Percentiles rank a stretch among this genome's conserved stretches.
Evolutionary conservation across 306 rosid genomes (phyloP).

Genomic region (Prunus salicina): DNA sequence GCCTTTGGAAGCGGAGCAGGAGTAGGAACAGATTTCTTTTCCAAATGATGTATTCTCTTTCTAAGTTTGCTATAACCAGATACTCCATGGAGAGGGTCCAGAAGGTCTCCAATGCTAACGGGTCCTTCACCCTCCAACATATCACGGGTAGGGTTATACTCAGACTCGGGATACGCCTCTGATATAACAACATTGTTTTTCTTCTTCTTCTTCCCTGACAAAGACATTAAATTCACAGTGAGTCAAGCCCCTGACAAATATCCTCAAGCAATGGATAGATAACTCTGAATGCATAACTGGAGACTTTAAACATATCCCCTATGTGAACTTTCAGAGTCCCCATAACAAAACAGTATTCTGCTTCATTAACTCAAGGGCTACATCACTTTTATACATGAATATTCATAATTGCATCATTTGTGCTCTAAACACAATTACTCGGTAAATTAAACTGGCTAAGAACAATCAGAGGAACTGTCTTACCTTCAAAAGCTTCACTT

Average conservation of each 20-base stretch:
- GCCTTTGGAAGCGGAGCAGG: constrained; percentile 67
- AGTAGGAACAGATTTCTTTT: constrained; percentile 42
- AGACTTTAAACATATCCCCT: background rate
- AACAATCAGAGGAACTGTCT: background rate
- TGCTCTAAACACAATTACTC: background rate
- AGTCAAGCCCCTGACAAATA: background rate
- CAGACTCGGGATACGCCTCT: constrained; percentile 85
- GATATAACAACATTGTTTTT: constrained; percentile 40
- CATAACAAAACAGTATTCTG: background rate
- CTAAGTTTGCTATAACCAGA: constrained; percentile 56
- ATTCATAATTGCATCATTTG: background rate
- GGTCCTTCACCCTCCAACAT: constrained; percentile 64
- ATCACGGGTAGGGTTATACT: constrained; percentile 77
- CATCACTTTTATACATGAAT: background rate
- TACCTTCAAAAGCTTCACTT: constrained; percentile 61
- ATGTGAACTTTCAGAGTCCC: background rate
- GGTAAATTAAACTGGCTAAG: background rate
- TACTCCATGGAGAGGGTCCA: constrained; percentile 63
- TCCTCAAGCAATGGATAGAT: background rate
- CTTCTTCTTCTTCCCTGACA: constrained; percentile 55
- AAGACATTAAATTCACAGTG: background rate
- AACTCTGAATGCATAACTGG: background rate
- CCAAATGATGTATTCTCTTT: constrained; percentile 41
- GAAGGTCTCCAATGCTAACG: constrained; percentile 56
- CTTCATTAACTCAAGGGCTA: background rate